Evolutionary conservation across 148 eudicot species (phyloP).

Genomic region (Drosera capensis): DNA sequence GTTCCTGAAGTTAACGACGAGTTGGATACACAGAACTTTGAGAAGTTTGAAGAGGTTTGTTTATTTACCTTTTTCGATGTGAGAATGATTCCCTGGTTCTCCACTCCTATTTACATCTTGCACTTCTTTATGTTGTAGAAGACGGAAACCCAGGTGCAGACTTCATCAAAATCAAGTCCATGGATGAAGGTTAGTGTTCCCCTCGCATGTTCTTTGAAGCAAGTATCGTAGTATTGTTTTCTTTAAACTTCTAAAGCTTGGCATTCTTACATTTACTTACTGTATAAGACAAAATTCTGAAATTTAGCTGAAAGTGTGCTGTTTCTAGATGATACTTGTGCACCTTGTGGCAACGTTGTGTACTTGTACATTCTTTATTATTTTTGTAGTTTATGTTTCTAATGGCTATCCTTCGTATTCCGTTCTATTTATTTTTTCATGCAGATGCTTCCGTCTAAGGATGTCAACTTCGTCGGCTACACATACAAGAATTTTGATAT

Average conservation of each 20-base stretch:
- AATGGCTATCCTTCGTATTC: background rate
- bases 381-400: background rate
- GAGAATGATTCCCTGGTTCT: slow-evolving; percentile 3
- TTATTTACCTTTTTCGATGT: slow-evolving; percentile 1
- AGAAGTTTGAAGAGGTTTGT: slow-evolving; percentile 88
- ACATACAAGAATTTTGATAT: slow-evolving; percentile 91
- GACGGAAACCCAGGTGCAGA: slow-evolving; percentile 51
- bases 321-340: no score
- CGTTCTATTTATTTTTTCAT: background rate
- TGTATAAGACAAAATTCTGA: no score
- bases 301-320: no score
- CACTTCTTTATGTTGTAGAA: slow-evolving; percentile 14
- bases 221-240: background rate
- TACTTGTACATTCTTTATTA: background rate
- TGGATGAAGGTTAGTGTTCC: slow-evolving; percentile 84
- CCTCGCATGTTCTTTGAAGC: background rate
- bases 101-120: slow-evolving; percentile 5
- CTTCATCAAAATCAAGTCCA: slow-evolving; percentile 68
- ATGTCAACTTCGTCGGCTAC: slow-evolving; percentile 86
- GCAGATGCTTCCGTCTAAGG: slow-evolving; percentile 92
- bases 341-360: no score
- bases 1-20: slow-evolving; percentile 97
- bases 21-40: slow-evolving; percentile 95
- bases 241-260: background rate
- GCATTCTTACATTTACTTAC: background rate